Base-by-base conservation (phyloP, 1,139 yeast genomes). In the Wickerhamomyces sp. region DNA sequence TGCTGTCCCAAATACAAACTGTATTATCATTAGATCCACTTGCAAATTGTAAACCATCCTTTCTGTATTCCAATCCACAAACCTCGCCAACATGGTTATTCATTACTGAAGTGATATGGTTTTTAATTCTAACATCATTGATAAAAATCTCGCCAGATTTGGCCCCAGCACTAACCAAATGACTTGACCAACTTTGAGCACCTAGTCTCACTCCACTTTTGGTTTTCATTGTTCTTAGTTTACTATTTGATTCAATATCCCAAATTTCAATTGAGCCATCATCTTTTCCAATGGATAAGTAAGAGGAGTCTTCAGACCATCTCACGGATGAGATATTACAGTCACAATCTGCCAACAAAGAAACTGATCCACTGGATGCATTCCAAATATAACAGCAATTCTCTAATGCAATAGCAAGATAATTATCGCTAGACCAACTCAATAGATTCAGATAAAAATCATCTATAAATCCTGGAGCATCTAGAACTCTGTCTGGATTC, bases 21-120 rank as follows among this genome's bases (percentile, higher is more conserved):
- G 90, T 65, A 59, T 92, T 92, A 60, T 92, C 98, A 60, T 92
- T 92, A 24, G 97, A 97, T 13, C 98, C 98, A 10, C 90, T 78
- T 2, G 95, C 95, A 47, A 90, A 71, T 58, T 87, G 95, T 45
- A 75, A 67, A 2, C 97, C 97, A 59, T 90, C 97, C 5, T 67
- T 55, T 45, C 92, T 75, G 78, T 95, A 92, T 51, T 84, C 85
- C 28, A 92, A 68, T 1, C 98, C 98, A 65, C 98, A 92, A 22
- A 92, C 82, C 63, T 92, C 98, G 4, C 95, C 96, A 42, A 74
- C 67, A 58, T 92, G 98, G 43, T 77, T 72, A 42, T 70, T 72
- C 59, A 78, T 70, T 37, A 72, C 73, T 12, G 74, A 57, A 2
- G 82, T 78, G 32, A 84, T 70, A 63, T 92, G 97, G 41, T 78